Conservation (phyloP, 257 asterid species). For the Cruciata laevipes region DNA sequence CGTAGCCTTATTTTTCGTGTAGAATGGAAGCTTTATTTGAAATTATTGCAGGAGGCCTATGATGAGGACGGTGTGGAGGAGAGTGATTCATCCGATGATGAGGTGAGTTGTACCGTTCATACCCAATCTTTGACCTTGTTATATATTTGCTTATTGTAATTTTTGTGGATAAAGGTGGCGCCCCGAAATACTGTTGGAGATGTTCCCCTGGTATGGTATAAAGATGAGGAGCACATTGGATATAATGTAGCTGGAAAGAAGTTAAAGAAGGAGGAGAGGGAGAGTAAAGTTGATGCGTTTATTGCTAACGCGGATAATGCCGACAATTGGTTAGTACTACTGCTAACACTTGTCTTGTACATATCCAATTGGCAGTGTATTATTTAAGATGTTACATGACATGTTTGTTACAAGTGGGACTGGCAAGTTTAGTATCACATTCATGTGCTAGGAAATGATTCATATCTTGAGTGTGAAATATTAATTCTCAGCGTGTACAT, state of each 20-base stretch:
- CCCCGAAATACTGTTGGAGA: conserved; percentile 90
- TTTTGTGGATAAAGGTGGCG: conserved; percentile 46
- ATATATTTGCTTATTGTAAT: background rate
- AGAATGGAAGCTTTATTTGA: background rate
- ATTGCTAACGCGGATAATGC: conserved; percentile 76
- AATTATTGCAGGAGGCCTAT: conserved; percentile 39
- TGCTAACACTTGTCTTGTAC: too few relatives aligned
- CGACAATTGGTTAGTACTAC: conserved; percentile 58
- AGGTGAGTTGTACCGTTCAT: conserved; percentile 13
- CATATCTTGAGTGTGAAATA: too few relatives aligned
- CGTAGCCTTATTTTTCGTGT: conserved; percentile 1
- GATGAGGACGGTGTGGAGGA: conserved; percentile 25
- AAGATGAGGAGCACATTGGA: conserved; percentile 94
- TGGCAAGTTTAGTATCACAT: too few relatives aligned
- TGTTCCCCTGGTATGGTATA: conserved; percentile 85
- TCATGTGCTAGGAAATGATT: too few relatives aligned
- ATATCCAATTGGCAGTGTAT: too few relatives aligned
- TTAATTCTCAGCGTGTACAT: conserved; percentile 3
- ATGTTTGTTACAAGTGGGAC: too few relatives aligned
- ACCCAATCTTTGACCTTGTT: background rate
- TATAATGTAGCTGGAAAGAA: conserved; percentile 83
- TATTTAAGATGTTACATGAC: too few relatives aligned
- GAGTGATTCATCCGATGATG: conserved; percentile 33
- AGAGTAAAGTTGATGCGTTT: conserved; percentile 66
- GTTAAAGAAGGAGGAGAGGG: conserved; percentile 82